Evolutionary conservation across 2,329 filamentous ascomycete genomes (phyloP), one percentile per base, ranked within the genome.

Genomic region (Talaromyces marneffei): DNA sequence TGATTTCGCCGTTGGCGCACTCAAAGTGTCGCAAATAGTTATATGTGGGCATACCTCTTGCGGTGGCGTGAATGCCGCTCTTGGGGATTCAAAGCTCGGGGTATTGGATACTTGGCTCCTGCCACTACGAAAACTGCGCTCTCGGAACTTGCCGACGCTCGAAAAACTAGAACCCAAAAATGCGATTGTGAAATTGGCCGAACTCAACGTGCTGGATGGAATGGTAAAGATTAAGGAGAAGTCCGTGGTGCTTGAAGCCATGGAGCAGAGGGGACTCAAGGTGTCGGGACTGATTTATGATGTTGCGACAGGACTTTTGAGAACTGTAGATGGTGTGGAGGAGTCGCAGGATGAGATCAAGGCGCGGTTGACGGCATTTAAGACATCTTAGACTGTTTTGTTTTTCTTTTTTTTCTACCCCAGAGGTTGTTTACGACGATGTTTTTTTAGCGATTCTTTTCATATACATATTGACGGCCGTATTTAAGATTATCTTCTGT

Each of bases 201-300:
- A 93, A 78, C 77, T 92, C 69, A 94, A 94, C 72, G 89, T 95
- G 18, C 79, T 85, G 66, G 79, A 83, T 35, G 87, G 89, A 25
- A 80, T 93, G 62, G 79, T 85, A 66, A 82, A 85, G 20, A 75
- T 94, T 61, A 83, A 87, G 78, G 81, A 85, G 70, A 92, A 91
- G 74, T 79, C 82, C 55, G 82, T 84, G 25, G 82, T 95, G 31
- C 81, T 86, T 68, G 87, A 90, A 64, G 90, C 89, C 27, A 84
- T 92, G 63, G 74, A 79, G 65, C 86, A 91, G 68, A 80, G 89
- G 29, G 88, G 87, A 1, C 75, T 96, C 44, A 78, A 87, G 74
- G 83, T 95, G 5, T 90, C 94, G 72, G 91, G 90, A n/a, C 80
- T 87, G 58, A 79, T 95, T 14, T 93, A 90, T 72, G 87, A 94